Base-by-base conservation (phyloP, 2,329 filamentous ascomycete species). In the Fusarium odoratissimum region DNA sequence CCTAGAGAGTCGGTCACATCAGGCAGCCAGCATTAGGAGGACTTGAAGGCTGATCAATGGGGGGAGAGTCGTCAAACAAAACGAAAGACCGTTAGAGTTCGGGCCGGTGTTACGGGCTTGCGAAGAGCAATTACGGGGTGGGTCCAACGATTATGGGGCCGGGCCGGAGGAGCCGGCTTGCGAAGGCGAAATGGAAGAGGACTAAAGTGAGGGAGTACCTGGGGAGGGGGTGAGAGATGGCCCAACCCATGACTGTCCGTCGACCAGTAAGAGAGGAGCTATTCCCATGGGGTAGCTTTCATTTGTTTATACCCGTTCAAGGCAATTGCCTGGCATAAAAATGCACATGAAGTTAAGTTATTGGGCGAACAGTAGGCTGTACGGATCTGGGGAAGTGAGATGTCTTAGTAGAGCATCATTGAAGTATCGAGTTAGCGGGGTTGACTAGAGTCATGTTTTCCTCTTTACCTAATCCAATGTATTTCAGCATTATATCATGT, bases 1-100 rank as follows among this genome's bases (percentile, higher is more conserved):
- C 76, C 76, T 14, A 74, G 77, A 8, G 75, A 76, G n/a, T 77
- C 71, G n/a, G 58, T 61, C 41, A 51, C 71, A 8, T 77, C 71
- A 35, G 49, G 57, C 33, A 70, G 71, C 42, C 62, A 63, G 42
- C 52, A 71, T 52, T 71, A 71, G 67, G 57, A 48, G 30, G 38
- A 48, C 35, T 38, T 51, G 17, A 64, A 69, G 45, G 25, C 45
- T 46, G 60, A 63, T 42, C 51, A 62, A 8, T 44, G 19, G 57
- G 45, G 31, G 25, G 25, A 61, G 44, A 40, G 35, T 25, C 17
- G 14, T 44, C 54, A 44, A 60, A 48, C 41, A 60, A 46, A 23
- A 60, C 63, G 38, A 38, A 38, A 42, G 44, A 37, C 30, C 35
- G 28, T 45, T 37, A 44, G 37, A 33, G 44, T 17, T 61, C 45